Evolutionary conservation across 2,329 filamentous ascomycete species (phyloP).

Genomic region (Paecilomyces sp.): DNA sequence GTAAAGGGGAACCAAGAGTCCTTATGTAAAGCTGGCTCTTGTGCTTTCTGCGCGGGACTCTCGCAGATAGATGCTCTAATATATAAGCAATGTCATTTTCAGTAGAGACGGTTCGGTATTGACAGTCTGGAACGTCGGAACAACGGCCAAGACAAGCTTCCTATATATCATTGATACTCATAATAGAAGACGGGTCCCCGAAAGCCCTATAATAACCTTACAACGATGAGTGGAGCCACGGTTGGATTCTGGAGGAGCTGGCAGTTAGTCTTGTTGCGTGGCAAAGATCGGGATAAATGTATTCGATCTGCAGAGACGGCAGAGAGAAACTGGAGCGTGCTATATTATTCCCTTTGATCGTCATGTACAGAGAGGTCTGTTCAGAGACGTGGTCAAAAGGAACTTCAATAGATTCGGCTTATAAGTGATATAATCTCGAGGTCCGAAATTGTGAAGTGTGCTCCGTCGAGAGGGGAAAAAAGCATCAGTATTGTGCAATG

Average conservation of each 20-base stretch:
- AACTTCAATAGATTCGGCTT: background rate
- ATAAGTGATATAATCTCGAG: background rate
- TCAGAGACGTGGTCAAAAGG: background rate
- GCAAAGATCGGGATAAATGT: background rate
- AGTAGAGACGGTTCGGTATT: background rate
- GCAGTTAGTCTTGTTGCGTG: background rate
- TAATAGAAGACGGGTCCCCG: background rate
- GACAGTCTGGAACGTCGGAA: background rate
- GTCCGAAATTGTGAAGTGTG: background rate
- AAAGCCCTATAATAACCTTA: background rate
- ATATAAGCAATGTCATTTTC: background rate
- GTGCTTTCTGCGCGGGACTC: background rate
- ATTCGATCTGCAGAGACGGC: background rate
- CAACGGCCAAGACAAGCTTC: background rate
- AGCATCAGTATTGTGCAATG: background rate
- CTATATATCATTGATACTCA: background rate
- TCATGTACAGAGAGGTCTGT: background rate
- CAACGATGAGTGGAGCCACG: background rate
- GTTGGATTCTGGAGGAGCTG: background rate
- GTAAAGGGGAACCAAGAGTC: background rate
- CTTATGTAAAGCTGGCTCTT: background rate
- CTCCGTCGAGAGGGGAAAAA: background rate
- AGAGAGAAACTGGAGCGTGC: background rate
- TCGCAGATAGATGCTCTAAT: no score
- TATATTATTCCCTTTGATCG: background rate